Evolutionary conservation across 1,139 yeast genomes (phyloP).

Genomic region (Kodamaea plutei): DNA sequence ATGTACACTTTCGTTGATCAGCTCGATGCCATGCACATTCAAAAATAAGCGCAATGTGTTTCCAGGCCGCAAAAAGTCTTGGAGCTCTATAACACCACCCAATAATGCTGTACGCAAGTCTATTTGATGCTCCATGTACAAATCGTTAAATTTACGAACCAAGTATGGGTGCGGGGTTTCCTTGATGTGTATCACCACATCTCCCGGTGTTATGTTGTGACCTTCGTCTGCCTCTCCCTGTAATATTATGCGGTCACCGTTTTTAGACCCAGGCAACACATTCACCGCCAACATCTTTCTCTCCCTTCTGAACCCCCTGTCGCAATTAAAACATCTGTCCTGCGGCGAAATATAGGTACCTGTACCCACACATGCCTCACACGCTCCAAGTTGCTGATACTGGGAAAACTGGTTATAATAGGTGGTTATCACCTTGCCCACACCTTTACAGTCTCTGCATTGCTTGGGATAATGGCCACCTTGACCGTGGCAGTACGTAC

Average conservation of each 20-base stretch:
- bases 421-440: slow-evolving; percentile 34
- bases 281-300: slow-evolving; percentile 49
- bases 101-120: slow-evolving; percentile 51
- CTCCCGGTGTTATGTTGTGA: slow-evolving; percentile 57
- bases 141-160: slow-evolving; percentile 47
- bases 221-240: slow-evolving; percentile 66
- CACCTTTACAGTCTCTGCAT: slow-evolving; percentile 37
- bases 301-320: slow-evolving; percentile 35
- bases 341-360: slow-evolving; percentile 28
- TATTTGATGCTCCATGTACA: slow-evolving; percentile 42
- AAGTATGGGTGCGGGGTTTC: slow-evolving; percentile 37
- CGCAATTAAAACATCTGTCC: slow-evolving; percentile 38
- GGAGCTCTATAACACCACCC: slow-evolving; percentile 48
- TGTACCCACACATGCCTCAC: slow-evolving; percentile 34
- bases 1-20: slow-evolving; percentile 20
- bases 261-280: slow-evolving; percentile 49
- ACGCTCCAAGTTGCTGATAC: slow-evolving; percentile 32
- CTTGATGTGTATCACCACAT: slow-evolving; percentile 48
- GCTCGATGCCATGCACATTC: slow-evolving; percentile 35
- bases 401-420: slow-evolving; percentile 30
- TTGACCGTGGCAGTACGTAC: slow-evolving; percentile 39
- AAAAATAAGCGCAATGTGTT: slow-evolving; percentile 36
- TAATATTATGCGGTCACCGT: slow-evolving; percentile 49
- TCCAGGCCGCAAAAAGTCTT: slow-evolving; percentile 43
- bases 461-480: slow-evolving; percentile 39